Percentiles rank a stretch among this genome's conserved stretches.
phyloP scores from a whole-genome alignment of 2,329 filamentous ascomycete genomes.

The Clonostachys rhizophaga region DNA sequence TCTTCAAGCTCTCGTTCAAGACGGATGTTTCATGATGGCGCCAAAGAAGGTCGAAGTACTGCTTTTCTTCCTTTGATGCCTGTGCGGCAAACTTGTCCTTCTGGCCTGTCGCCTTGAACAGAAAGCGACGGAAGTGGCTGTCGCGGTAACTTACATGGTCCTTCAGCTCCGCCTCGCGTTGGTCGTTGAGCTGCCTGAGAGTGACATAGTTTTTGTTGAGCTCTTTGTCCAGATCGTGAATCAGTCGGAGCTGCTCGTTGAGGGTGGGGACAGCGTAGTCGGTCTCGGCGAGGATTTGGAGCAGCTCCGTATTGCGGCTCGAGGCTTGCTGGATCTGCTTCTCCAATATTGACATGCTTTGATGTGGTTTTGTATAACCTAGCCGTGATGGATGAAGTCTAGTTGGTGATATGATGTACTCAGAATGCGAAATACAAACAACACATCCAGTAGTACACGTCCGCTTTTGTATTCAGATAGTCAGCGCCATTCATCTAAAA shows the following conservation, averaged over 20 bases:
- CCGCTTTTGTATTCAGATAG: too few relatives aligned
- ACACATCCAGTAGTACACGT: too few relatives aligned
- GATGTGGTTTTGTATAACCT: too few relatives aligned
- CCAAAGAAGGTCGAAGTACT: slow-evolving; percentile 49
- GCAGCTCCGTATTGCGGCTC: slow-evolving; percentile 29
- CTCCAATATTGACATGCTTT: too few relatives aligned
- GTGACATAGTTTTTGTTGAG: slow-evolving; percentile 25
- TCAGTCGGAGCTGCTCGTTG: slow-evolving; percentile 35
- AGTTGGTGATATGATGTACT: too few relatives aligned
- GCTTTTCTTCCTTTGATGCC: slow-evolving; percentile 41
- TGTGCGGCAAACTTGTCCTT: slow-evolving; percentile 31
- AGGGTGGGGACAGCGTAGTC: slow-evolving; percentile 41
- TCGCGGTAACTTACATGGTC: slow-evolving; percentile 49
- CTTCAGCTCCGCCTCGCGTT: slow-evolving; percentile 39
- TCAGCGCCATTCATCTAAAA: too few relatives aligned
- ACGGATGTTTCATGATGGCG: slow-evolving; percentile 38
- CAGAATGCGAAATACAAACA: too few relatives aligned
- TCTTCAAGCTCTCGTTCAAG: slow-evolving; percentile 29
- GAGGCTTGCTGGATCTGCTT: slow-evolving; percentile 1
- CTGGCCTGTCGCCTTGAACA: slow-evolving; percentile 43
- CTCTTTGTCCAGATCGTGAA: slow-evolving; percentile 37
- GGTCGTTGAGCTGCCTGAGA: slow-evolving; percentile 29
- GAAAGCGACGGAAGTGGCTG: slow-evolving; percentile 44
- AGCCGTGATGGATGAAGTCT: too few relatives aligned
- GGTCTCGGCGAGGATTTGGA: slow-evolving; percentile 39